phyloP scores from a whole-genome alignment of 2,329 filamentous ascomycete genomes.

The Penicillium vulpinum region DNA sequence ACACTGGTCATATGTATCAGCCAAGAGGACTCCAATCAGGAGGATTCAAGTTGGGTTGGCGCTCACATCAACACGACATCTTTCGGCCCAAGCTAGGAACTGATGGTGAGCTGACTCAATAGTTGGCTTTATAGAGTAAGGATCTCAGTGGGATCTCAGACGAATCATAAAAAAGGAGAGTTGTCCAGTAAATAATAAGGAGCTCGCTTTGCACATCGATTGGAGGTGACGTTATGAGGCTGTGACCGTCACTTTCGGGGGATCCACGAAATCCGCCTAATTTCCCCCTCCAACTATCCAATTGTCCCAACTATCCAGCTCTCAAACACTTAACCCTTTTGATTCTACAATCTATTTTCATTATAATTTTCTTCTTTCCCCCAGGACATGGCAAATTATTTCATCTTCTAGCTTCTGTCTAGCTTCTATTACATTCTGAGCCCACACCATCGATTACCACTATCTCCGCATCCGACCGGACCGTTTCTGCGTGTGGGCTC shows the following conservation, averaged over 20 bases:
- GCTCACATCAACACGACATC: constrained; percentile 10
- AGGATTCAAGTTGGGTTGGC: not conserved
- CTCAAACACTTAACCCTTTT: not conserved
- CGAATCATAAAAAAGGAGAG: not conserved
- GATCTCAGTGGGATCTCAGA: not conserved
- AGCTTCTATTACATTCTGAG: not conserved
- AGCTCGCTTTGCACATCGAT: not conserved
- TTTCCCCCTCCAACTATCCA: constrained; percentile 1
- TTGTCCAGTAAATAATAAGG: not conserved
- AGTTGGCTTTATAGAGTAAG: not conserved
- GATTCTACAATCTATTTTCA: not conserved
- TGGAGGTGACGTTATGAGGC: constrained; percentile 11
- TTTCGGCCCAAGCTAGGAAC: not conserved
- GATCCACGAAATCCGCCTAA: constrained; percentile 7
- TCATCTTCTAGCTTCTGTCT: not conserved
- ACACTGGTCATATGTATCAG: constrained; percentile 4
- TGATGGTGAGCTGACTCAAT: not conserved
- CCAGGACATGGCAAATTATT: not conserved
- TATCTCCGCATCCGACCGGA: not conserved
- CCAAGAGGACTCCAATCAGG: not conserved
- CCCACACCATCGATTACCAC: not conserved
- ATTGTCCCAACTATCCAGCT: not conserved
- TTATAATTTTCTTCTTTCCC: not conserved
- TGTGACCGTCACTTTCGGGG: constrained; percentile 1
- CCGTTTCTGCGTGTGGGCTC: not conserved